A percentile compares a stretch with the other conserved stretches of the same genome.
Evolutionary conservation across 495 filamentous ascomycete species (phyloP).

Genomic region (Aspergillus sparsus): DNA sequence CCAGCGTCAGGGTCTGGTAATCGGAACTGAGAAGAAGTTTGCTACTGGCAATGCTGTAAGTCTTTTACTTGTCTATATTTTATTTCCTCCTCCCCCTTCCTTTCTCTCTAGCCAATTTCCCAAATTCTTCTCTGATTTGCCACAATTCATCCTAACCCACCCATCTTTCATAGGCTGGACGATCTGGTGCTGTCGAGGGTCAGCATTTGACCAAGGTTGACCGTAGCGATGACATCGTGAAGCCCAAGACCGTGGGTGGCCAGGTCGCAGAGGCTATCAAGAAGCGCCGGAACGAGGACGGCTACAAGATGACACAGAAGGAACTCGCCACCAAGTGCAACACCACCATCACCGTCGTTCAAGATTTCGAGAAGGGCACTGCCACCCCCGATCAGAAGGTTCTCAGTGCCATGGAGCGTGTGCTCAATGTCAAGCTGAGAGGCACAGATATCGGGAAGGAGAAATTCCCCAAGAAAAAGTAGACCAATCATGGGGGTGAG

Average conservation of each 20-base stretch:
- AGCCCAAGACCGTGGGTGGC: conserved; percentile 83
- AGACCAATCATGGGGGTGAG: conserved; percentile 35
- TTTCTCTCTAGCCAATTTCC: not conserved
- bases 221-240: conserved; percentile 95
- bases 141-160: conserved; percentile 6
- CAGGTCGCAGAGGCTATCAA: conserved; percentile 82
- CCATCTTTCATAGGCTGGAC: conserved; percentile 47
- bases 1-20: conserved; percentile 69
- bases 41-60: conserved; percentile 74
- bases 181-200: conserved; percentile 68
- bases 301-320: conserved; percentile 91
- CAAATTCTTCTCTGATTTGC: not conserved
- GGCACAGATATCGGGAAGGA: conserved; percentile 75
- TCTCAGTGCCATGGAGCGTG: conserved; percentile 74
- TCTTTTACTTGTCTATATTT: conserved; percentile 22
- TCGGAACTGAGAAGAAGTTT: conserved; percentile 94
- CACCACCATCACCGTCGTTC: conserved; percentile 74
- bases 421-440: conserved; percentile 81
- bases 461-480: conserved; percentile 72
- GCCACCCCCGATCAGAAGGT: conserved; percentile 85
- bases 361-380: conserved; percentile 82
- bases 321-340: conserved; percentile 94
- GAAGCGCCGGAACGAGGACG: conserved; percentile 68
- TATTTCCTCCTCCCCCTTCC: not conserved
- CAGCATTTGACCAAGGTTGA: conserved; percentile 98